Evolutionary conservation across 495 filamentous ascomycete species (phyloP), one percentile per base, ranked within the genome.

Genomic region (Physcia stellaris): DNA sequence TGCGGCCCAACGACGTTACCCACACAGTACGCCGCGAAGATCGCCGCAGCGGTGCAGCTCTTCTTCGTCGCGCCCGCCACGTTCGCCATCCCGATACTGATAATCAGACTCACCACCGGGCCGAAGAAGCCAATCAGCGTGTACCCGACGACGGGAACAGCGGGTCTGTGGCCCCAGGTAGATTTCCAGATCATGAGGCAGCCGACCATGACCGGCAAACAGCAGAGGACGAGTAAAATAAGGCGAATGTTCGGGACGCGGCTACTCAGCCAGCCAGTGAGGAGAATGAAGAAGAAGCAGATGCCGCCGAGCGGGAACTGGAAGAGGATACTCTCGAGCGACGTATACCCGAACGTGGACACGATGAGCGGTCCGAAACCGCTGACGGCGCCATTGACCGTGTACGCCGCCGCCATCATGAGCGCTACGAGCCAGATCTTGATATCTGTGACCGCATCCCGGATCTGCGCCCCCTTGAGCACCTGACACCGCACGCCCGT

Each of bases 31-130:
- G 76, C 79, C 0, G 81, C 76, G 43, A 84, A 86, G 20, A 81
- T 78, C 2, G 73, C 73, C 0, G 76, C 73, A 0, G 78, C 75
- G 64, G 77, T 83, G 43, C 76, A 66, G 39, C 71, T 75, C 61
- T 84, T 84, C 56, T 88, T 88, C 5, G 80, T 86, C 13, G 77
- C 71, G 0, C 82, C 82, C 1, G 80, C 81, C 1, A 86, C 72
- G 46, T 86, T 84, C 13, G 70, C 68, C 53, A 79, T 80, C 0
- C 77, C 79, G 1, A 81, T 46, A 0, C 69, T 74, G 39, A 85
- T 78, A 31, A 74, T 73, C 21, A 83, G 56, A 20, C 66, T 73
- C 0, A 79, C 75, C 0, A 77, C 73, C 1, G 67, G 73, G 0
- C 77, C 81, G 34, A 81, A 82, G 49, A 78, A 79, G 0, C 80